phyloP scores from a whole-genome alignment of 1,284 basidiomycete species.

The Grifola frondosa region DNA sequence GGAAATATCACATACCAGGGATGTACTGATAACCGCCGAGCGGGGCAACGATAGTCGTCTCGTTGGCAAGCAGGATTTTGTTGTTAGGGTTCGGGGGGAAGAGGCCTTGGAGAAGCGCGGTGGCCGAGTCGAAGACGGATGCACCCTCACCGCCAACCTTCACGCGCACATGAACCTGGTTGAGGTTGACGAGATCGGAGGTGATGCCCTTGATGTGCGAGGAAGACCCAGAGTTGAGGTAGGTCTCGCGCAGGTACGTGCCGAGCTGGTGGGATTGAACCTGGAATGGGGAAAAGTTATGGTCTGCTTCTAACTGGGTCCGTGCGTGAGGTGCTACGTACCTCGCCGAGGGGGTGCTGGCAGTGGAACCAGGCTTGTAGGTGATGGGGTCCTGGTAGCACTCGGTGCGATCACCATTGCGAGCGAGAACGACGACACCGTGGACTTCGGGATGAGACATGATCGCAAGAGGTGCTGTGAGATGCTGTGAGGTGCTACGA shows the following conservation, averaged over 20 bases:
- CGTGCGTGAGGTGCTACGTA: slow-evolving; percentile 32
- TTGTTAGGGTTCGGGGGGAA: slow-evolving; percentile 73
- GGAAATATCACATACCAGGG: slow-evolving; percentile 45
- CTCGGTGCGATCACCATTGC: slow-evolving; percentile 79
- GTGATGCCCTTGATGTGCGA: slow-evolving; percentile 69
- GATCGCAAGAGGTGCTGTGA: slow-evolving; percentile 11
- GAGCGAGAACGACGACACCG: slow-evolving; percentile 79
- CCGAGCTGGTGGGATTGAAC: slow-evolving; percentile 76
- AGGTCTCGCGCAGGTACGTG: slow-evolving; percentile 61
- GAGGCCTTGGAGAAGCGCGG: slow-evolving; percentile 75
- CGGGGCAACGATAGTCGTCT: slow-evolving; percentile 68
- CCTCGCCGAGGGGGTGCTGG: slow-evolving; percentile 85
- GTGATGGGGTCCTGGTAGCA: slow-evolving; percentile 71
- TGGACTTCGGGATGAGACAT: slow-evolving; percentile 65
- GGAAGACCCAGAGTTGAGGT: slow-evolving; percentile 62
- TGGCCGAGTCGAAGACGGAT: slow-evolving; percentile 81
- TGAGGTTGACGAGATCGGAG: slow-evolving; percentile 66
- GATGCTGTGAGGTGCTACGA: neutral
- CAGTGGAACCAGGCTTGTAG: slow-evolving; percentile 70
- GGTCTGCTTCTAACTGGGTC: neutral
- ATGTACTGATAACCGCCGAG: slow-evolving; percentile 86
- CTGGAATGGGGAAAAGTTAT: slow-evolving; percentile 35
- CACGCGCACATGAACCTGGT: slow-evolving; percentile 70
- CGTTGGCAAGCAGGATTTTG: slow-evolving; percentile 77
- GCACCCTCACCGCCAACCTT: slow-evolving; percentile 84